Evolutionary conservation across 2,329 filamentous ascomycete genomes (phyloP).

Genomic region (Cordyceps militaris): DNA sequence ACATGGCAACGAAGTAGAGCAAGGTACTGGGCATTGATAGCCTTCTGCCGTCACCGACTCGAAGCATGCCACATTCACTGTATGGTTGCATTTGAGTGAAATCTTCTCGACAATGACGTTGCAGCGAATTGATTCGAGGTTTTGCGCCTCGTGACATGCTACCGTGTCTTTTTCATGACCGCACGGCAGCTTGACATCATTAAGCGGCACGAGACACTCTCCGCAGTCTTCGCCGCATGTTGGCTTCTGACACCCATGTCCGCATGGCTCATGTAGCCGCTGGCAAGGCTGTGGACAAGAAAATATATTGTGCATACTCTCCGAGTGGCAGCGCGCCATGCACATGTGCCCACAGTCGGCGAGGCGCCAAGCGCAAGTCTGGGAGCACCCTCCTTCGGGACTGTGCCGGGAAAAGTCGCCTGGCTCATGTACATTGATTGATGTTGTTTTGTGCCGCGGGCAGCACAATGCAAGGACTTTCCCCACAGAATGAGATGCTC

Average conservation of each 20-base stretch:
- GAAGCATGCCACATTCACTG: constrained; percentile 4
- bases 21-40: constrained; percentile 13
- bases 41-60: constrained; percentile 4
- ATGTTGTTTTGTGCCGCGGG: constrained; percentile 47
- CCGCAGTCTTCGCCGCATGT: constrained; percentile 37
- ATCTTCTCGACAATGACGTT: constrained; percentile 3
- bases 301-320: constrained; percentile 37
- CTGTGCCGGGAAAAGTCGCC: constrained; percentile 48
- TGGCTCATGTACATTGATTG: constrained; percentile 41
- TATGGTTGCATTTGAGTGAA: constrained; percentile 12
- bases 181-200: constrained; percentile 18
- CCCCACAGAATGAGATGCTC: constrained; percentile 41
- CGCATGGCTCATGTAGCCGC: constrained; percentile 32
- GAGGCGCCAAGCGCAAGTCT: constrained; percentile 40
- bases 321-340: constrained; percentile 37
- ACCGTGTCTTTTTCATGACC: constrained; percentile 15
- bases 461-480: constrained; percentile 46
- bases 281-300: constrained; percentile 37
- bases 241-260: constrained; percentile 33
- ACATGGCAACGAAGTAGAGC: constrained; percentile 30
- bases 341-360: constrained; percentile 39
- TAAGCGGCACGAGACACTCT: constrained; percentile 12
- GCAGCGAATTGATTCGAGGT: constrained; percentile 2
- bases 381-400: constrained; percentile 55
- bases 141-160: constrained; percentile 8